Conservation (phyloP, 2,329 filamentous ascomycete species). For the Colletotrichum sp. region DNA sequence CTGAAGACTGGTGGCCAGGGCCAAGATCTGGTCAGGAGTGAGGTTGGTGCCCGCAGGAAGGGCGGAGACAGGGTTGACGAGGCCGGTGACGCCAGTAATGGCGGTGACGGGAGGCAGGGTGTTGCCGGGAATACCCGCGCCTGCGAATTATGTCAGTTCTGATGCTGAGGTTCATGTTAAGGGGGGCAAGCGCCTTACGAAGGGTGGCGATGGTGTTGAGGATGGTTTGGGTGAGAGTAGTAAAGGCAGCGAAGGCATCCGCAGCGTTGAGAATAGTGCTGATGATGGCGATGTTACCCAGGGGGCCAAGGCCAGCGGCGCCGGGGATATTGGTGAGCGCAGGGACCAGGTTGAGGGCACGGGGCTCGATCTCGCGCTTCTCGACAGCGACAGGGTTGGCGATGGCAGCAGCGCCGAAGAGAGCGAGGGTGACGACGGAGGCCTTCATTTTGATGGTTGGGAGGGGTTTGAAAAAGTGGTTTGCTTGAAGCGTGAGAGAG, state of each 20-base stretch:
- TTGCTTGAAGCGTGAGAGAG: not conserved
- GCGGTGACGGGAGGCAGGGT: not conserved
- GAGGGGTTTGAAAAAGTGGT: not conserved
- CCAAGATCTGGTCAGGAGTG: not conserved
- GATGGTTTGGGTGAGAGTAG: not conserved
- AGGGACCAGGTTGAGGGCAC: not conserved
- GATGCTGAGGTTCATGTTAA: not conserved
- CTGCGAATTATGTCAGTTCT: not conserved
- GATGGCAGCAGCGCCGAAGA: not conserved
- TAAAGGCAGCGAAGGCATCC: not conserved
- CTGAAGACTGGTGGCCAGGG: not conserved
- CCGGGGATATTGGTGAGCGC: not conserved
- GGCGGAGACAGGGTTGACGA: not conserved
- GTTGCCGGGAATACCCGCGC: not conserved
- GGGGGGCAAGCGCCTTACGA: not conserved
- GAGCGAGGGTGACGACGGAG: conserved; percentile 1
- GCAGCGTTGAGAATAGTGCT: not conserved
- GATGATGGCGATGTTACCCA: not conserved
- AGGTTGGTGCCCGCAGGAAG: not conserved
- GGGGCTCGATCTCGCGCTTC: not conserved
- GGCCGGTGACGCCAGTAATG: not conserved
- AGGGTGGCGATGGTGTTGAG: not conserved
- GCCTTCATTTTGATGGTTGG: conserved; percentile 19
- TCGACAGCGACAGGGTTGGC: conserved; percentile 13
- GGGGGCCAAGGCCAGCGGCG: not conserved